Base-by-base conservation (phyloP, 768 basidiomycete genomes). In the Mycena rosella region DNA sequence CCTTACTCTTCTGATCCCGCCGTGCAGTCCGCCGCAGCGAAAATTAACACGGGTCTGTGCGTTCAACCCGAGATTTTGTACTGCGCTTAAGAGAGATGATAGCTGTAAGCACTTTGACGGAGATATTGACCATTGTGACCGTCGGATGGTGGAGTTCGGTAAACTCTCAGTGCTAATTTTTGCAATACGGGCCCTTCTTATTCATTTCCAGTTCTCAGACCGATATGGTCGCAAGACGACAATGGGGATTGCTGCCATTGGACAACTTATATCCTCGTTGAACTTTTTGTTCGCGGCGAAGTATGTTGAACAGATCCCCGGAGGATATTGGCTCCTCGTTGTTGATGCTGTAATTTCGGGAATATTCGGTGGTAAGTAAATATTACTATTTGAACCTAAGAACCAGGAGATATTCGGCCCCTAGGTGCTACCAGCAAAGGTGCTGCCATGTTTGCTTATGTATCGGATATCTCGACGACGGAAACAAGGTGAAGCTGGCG, bases 251-350 rank as follows among this genome's bases (percentile, higher is more conserved):
- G 83, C 87, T 7, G 73, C 88, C 22, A 58, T 88, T 2, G 93
- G 94, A 17, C 74, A 90, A 14, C 78, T 95, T 13, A 53, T 89
- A 45, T 84, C 82, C 66, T 92, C 96, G 66, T 73, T 88, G 44
- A 89, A 81, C 68, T 89, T 95, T 70, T 83, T 96, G 54, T 72
- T 91, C 45, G 91, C 93, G 6, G 82, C 88, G n/a, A 80, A 79
- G 32, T 91, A 84, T 74, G 86, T 87, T 40, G 80, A 87, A 58
- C 72, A 78, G 9, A 80, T 94, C 5, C 95, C 95, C 2, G 93
- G 92, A 1, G 92, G 93, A 8, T 96, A 96, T 76, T 91, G 92
- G 86, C 91, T 94, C 74, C 80, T 95, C 29, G 66, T 95, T 15
- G 64, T 91, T n/a, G 89, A 90, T 1, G 87, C 91, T 11, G 64